Percentiles rank a stretch among this genome's conserved stretches.
Conservation (phyloP, 2,329 filamentous ascomycete species). For the Ophiostoma australiae region DNA sequence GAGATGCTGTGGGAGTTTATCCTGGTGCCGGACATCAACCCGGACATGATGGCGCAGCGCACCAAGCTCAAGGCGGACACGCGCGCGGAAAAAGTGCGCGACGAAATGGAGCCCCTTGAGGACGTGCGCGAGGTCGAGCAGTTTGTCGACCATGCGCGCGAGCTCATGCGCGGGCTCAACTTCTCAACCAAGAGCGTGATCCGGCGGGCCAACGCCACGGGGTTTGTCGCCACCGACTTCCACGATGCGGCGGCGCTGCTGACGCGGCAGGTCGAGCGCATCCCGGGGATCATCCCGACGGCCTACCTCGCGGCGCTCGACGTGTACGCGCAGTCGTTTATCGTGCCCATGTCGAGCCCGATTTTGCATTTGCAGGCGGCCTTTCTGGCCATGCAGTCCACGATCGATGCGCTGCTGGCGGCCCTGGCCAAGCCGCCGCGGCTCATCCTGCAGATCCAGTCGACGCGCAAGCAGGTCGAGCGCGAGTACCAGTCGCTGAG, state of each 20-base stretch:
- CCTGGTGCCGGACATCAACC: conserved; percentile 86
- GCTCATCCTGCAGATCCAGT: conserved; percentile 71
- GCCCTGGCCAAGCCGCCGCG: conserved; percentile 74
- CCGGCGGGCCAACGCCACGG: conserved; percentile 67
- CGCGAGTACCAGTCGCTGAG: conserved; percentile 70
- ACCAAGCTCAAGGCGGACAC: conserved; percentile 81
- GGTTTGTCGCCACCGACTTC: conserved; percentile 48
- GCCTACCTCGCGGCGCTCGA: conserved; percentile 66
- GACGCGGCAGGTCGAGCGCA: conserved; percentile 43
- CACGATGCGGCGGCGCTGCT: conserved; percentile 57
- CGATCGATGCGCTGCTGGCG: conserved; percentile 72
- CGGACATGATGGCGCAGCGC: conserved; percentile 82
- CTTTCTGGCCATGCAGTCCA: conserved; percentile 75
- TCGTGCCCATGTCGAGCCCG: conserved; percentile 67
- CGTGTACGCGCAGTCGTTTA: conserved; percentile 62
- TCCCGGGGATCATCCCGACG: conserved; percentile 58
- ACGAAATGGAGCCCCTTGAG: conserved; percentile 80
- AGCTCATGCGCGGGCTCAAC: conserved; percentile 81
- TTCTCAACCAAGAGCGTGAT: conserved; percentile 77
- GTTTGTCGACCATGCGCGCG: conserved; percentile 84
- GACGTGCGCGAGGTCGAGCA: conserved; percentile 86
- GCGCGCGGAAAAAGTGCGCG: conserved; percentile 74
- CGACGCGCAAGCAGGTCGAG: conserved; percentile 69
- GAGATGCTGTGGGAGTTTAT: conserved; percentile 99
- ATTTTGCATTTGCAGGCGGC: conserved; percentile 67